Conservation (phyloP, 1,284 basidiomycete genomes). For the Fomitopsis betulina region DNA sequence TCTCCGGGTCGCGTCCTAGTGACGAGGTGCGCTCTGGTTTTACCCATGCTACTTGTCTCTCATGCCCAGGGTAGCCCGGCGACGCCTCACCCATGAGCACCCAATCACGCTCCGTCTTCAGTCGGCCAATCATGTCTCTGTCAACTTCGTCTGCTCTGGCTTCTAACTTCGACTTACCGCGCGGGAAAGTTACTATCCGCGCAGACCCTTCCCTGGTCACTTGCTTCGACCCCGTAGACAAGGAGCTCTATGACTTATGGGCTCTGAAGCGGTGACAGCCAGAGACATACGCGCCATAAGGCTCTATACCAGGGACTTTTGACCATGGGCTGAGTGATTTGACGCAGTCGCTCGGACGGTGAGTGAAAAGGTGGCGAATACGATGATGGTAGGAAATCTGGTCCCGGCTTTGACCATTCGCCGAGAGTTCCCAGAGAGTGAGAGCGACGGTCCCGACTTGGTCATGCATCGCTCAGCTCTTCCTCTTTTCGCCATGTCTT, state of each 20-base stretch:
- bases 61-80: background rate
- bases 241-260: conserved; percentile 72
- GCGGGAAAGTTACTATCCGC: conserved; percentile 45
- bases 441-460: no score
- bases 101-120: conserved; percentile 13
- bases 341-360: no score
- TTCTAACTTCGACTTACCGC: conserved; percentile 22
- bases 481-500: no score
- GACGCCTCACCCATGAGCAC: conserved; percentile 18
- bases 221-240: conserved; percentile 68
- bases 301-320: no score
- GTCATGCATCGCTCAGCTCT: no score
- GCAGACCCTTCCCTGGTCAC: conserved; percentile 61
- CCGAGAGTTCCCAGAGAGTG: no score
- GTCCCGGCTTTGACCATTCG: no score
- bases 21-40: background rate
- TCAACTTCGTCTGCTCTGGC: conserved; percentile 13
- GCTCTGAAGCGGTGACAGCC: conserved; percentile 38
- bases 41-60: background rate
- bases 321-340: no score
- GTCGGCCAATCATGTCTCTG: conserved; percentile 9
- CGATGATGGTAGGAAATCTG: no score
- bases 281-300: background rate
- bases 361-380: no score
- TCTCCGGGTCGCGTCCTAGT: background rate